Base-by-base conservation (phyloP, 2,329 filamentous ascomycete species). In the Calonectria pseudoreteaudii region DNA sequence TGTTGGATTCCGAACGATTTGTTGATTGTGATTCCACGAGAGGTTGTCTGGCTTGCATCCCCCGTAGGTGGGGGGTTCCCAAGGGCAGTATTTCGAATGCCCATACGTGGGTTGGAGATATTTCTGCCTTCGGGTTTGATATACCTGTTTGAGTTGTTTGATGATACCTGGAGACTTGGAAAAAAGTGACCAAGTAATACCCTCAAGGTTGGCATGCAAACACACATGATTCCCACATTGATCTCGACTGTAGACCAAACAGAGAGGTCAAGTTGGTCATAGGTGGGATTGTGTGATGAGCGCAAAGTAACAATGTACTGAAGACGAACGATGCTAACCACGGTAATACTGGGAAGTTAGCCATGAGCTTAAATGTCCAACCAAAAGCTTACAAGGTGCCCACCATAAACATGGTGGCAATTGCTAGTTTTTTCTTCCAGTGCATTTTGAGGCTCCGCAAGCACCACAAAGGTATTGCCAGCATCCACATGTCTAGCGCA, bases 361-460 rank as follows among this genome's bases (percentile, higher is more conserved):
- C 4, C 13, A 38, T 9, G 10, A 0, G 4, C 14, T 5, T 9
- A 2, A 18, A 10, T 4, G 3, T 26, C 0, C 3, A 20, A 34
- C 7, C 5, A n/a, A 2, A 1, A 1, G 76, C 83, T 79, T 66
- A 84, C 83, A 85, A 85, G 1, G 83, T 81, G 58, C 87, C 87
- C 2, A 87, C 82, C 9, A 82, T 79, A 66, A 89, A 87, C 84
- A 88, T 87, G 30, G 86, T 74, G 0, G 80, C 77, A 0, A 88
- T 82, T 5, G 83, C 83, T n/a, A 86, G 70, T 77, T 88, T 88
- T 78, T 87, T 87, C 76, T 83, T 84, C 76, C 81, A 84, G 14
- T 83, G 82, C 2, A 83, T 74, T 1, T 80, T 79, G 20, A 88
- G 78, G 0, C 75, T 77, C 6, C 80, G 73, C 0, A 88, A 73